Evolutionary conservation across 140 eudicot species (phyloP).

Genomic region (Ambrosia hybrid): DNA sequence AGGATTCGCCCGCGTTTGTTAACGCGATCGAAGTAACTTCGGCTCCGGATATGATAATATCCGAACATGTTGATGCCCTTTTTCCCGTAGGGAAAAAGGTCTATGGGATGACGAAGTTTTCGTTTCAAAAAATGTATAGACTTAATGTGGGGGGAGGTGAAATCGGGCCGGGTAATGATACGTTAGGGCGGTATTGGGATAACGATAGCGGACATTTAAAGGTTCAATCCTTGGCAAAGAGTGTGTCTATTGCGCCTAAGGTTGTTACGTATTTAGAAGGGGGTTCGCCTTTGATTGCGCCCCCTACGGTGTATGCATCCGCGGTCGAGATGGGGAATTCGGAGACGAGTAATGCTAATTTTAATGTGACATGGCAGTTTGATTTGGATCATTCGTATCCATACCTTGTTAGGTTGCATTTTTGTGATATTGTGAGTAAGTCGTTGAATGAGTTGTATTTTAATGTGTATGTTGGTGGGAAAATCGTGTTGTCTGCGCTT

Average conservation of each 20-base stretch:
- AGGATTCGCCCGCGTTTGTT: slow-evolving; percentile 51
- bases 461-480: slow-evolving; percentile 65
- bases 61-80: slow-evolving; percentile 29
- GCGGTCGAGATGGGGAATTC: slow-evolving; percentile 65
- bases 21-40: slow-evolving; percentile 77
- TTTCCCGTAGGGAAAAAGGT: slow-evolving; percentile 42
- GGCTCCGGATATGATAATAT: slow-evolving; percentile 56
- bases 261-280: slow-evolving; percentile 54
- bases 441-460: slow-evolving; percentile 60
- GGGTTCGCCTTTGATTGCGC: slow-evolving; percentile 71
- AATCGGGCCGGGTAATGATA: slow-evolving; percentile 53
- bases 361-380: slow-evolving; percentile 68
- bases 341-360: slow-evolving; percentile 43
- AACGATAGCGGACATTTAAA: slow-evolving; percentile 44
- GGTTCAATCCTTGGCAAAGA: slow-evolving; percentile 29
- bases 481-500: slow-evolving; percentile 49
- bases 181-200: slow-evolving; percentile 68
- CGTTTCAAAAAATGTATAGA: slow-evolving; percentile 52
- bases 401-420: slow-evolving; percentile 68
- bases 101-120: slow-evolving; percentile 36
- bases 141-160: slow-evolving; percentile 59
- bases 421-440: slow-evolving; percentile 76
- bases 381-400: slow-evolving; percentile 46
- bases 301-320: slow-evolving; percentile 65
- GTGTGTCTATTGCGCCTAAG: slow-evolving; percentile 38